A percentile compares a stretch with the other conserved stretches of the same genome.
These are phyloP conservation scores for Botrytis sinoallii DNA, from an alignment of 2,329 filamentous ascomycete genomes.

Conservation along the genomic window DNA sequence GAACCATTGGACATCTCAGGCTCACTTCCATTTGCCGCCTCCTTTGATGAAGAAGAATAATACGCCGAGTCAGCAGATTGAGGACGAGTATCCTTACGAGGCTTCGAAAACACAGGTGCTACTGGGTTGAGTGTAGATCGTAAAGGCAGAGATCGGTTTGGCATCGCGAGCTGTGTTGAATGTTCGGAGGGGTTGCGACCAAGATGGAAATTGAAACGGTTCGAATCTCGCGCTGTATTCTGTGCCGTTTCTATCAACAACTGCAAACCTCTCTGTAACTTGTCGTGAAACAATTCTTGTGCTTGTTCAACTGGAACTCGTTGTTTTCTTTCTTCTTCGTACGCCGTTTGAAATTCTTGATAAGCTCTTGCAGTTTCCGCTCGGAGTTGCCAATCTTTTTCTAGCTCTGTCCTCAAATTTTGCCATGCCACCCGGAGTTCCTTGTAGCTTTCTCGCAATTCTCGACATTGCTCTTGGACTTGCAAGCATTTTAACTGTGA, in stretches of 20 bases:
- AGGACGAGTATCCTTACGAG: not conserved
- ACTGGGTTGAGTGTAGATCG: not conserved
- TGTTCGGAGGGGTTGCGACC: not conserved
- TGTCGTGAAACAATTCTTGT: not conserved
- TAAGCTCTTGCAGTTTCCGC: not conserved
- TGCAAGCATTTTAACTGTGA: not conserved
- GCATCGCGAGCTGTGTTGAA: not conserved
- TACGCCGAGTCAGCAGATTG: not conserved
- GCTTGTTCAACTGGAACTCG: not conserved
- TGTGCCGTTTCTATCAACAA: not conserved
- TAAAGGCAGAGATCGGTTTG: not conserved
- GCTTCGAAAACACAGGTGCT: not conserved
- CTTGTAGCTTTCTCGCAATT: not conserved
- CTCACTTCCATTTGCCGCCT: not conserved
- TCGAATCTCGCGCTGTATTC: not conserved
- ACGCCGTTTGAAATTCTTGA: not conserved
- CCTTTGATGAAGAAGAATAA: not conserved
- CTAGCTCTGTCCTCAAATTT: not conserved
- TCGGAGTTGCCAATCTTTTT: not conserved
- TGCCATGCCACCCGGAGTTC: not conserved
- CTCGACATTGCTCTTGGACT: not conserved
- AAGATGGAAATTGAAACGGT: not conserved
- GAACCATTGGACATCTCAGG: not conserved
- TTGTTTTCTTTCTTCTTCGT: not conserved
- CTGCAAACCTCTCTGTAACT: not conserved